Evolutionary conservation across 495 filamentous ascomycete genomes (phyloP), one percentile per base, ranked within the genome.

Genomic region (Bacidia gigantensis): DNA sequence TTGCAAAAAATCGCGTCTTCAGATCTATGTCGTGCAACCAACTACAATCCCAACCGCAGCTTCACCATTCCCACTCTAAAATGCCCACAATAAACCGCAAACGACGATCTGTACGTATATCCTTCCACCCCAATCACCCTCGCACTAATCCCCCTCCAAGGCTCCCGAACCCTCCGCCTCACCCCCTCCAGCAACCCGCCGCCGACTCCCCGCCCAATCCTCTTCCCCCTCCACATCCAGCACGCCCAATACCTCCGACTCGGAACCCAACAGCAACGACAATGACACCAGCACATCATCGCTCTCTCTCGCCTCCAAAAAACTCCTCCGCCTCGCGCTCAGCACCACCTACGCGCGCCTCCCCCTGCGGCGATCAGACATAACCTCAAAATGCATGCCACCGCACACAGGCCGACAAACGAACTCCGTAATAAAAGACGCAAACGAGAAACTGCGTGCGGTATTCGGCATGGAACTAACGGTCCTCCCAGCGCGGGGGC

Each of bases 381-480:
- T 98, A 52, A 76, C 69, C 58, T 74, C 82, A 38, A 95, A 83
- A 79, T 77, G 73, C 75, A 64, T 75, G 35, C 68, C 72, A 11
- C 57, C 60, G 18, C 50, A 58, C 29, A 58, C 45, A 1, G 58
- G 60, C 11, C 69, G 80, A 2, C 72, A 78, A 50, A 89, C 89
- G 61, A 85, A 81, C 60, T 62, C 62, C 9, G 76, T 89, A 2
- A 89, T 89, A 57, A 78, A 77, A 1, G 68, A 65, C 20, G 80
- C 85, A 22, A 86, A 90, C 64, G 68, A 67, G 17, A 72, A 79
- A 54, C 67, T 96, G 25, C 66, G 72, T 22, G 66, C 60, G 2
- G 70, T 74, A 7, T 95, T 94, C 62, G 89, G 89, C 2, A 92
- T 95, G 86, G 77, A 88, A 64, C 77, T 96, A 74, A 69, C 73